Conservation (phyloP, 495 filamentous ascomycete species). For the Annulohypoxylon maeteangense region DNA sequence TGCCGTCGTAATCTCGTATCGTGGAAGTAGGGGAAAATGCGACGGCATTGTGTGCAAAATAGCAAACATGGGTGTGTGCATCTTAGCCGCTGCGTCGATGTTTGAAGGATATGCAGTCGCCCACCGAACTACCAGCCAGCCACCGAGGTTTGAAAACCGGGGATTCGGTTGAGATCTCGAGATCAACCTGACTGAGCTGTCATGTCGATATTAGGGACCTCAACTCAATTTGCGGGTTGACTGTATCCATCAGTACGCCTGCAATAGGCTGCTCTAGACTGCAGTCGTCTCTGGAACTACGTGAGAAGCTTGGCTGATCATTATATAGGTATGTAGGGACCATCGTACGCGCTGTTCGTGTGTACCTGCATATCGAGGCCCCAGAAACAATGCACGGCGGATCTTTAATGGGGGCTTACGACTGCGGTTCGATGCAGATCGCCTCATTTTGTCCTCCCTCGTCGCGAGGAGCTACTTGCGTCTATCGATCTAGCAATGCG, state of each 20-base stretch:
- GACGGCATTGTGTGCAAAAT: background rate
- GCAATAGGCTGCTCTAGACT: background rate
- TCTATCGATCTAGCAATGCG: background rate
- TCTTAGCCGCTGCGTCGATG: constrained; percentile 11
- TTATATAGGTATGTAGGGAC: constrained; percentile 7
- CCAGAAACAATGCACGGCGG: background rate
- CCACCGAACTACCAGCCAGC: constrained; percentile 3
- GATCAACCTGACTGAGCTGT: background rate
- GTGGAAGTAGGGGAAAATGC: background rate
- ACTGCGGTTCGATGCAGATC: background rate
- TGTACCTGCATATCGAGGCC: background rate
- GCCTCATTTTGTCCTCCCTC: background rate
- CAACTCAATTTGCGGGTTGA: background rate
- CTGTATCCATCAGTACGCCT: background rate
- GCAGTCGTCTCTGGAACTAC: background rate
- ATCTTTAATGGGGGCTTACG: background rate
- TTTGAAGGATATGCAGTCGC: background rate
- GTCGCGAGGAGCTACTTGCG: background rate
- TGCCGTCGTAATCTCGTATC: background rate
- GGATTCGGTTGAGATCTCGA: background rate
- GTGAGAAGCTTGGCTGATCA: background rate
- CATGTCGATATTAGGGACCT: background rate
- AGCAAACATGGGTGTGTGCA: constrained; percentile 26
- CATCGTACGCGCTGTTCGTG: background rate
- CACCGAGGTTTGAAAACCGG: background rate